Evolutionary conservation across 2,329 filamentous ascomycete species (phyloP).

Genomic region (Penicillium hesseltinei): DNA sequence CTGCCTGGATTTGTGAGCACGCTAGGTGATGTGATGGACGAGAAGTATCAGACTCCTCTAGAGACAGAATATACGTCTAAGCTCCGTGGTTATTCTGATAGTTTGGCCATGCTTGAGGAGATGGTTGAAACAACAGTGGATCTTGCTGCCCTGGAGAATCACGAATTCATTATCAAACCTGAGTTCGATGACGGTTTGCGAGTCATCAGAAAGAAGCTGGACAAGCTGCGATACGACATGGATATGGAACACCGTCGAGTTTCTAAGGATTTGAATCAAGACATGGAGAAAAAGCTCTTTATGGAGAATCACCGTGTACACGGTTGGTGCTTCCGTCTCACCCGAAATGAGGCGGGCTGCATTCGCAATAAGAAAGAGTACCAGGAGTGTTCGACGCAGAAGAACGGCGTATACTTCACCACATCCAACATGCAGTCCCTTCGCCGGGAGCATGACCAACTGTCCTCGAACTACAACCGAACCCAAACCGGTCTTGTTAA

Average conservation of each 20-base stretch:
- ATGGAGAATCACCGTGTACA: conserved; percentile 94
- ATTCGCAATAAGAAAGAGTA: conserved; percentile 90
- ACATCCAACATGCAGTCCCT: conserved; percentile 76
- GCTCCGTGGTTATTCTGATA: conserved; percentile 71
- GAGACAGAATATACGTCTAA: conserved; percentile 85
- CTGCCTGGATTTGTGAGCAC: conserved; percentile 86
- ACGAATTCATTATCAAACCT: conserved; percentile 98
- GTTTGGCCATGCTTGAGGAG: conserved; percentile 81
- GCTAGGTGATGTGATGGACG: conserved; percentile 92
- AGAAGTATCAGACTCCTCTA: conserved; percentile 81
- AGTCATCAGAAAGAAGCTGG: conserved; percentile 86
- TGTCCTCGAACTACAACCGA: conserved; percentile 90
- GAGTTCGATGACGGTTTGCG: conserved; percentile 90
- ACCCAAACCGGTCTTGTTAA: conserved; percentile 87
- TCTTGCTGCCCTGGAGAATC: conserved; percentile 88
- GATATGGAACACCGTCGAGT: conserved; percentile 74
- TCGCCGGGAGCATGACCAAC: conserved; percentile 87
- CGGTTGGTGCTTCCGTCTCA: conserved; percentile 94
- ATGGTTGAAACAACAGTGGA: conserved; percentile 99
- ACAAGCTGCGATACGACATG: conserved; percentile 80
- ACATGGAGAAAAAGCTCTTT: conserved; percentile 98
- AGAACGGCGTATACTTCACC: conserved; percentile 98
- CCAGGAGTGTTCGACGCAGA: conserved; percentile 94
- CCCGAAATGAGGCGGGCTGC: conserved; percentile 82
- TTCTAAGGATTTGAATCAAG: conserved; percentile 78